phyloP scores from a whole-genome alignment of 371 early-diverging fungal species.

The Mucor mucedo region DNA sequence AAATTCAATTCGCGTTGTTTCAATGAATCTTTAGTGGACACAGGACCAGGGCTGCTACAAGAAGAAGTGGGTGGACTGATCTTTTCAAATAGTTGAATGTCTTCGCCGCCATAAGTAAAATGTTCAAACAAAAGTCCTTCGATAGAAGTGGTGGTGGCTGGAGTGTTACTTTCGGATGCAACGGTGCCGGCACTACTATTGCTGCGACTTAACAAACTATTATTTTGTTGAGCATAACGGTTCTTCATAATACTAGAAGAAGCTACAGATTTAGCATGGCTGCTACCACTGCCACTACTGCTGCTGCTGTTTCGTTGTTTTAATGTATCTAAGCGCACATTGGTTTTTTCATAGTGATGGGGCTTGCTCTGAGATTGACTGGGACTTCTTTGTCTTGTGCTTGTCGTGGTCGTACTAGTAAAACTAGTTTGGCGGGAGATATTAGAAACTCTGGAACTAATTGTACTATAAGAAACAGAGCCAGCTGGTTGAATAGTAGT shows the following conservation, averaged over 20 bases:
- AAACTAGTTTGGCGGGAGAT: neutral
- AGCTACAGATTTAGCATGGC: neutral
- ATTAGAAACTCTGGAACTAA: neutral
- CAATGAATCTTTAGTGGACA: neutral
- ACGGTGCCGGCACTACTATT: neutral
- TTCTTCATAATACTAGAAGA: constrained; percentile 9
- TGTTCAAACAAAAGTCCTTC: constrained; percentile 33
- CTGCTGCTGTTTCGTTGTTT: neutral
- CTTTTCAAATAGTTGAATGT: constrained; percentile 24
- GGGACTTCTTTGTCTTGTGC: constrained; percentile 9
- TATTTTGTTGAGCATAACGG: neutral
- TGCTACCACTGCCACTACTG: neutral
- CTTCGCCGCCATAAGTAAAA: constrained; percentile 41
- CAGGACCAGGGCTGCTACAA: constrained; percentile 10
- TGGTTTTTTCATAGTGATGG: constrained; percentile 7
- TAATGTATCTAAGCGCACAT: neutral
- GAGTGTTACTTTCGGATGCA: neutral
- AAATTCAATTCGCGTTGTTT: neutral
- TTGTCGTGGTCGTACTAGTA: neutral
- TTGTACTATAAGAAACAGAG: neutral
- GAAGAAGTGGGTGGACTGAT: neutral
- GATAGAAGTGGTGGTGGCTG: neutral
- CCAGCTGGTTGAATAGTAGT: neutral
- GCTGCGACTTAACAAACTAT: constrained; percentile 1
- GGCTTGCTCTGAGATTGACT: constrained; percentile 12